A percentile compares a stretch with the other conserved stretches of the same genome.
Conservation (phyloP, 305 asterid species). For the Fraxinus sp. region DNA sequence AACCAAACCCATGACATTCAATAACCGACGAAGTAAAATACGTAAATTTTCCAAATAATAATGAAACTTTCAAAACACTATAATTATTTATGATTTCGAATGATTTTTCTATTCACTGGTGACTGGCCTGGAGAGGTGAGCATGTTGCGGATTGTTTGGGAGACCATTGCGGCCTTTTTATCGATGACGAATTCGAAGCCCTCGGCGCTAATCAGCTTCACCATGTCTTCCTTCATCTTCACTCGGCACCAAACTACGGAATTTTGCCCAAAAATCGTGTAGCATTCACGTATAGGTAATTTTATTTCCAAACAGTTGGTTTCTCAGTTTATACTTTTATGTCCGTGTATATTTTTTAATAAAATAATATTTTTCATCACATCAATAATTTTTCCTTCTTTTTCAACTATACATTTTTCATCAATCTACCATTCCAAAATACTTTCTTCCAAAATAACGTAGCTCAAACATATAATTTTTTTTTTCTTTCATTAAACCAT, state of each 20-base stretch:
- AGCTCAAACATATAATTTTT: too few relatives aligned
- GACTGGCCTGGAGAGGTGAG: slow-evolving; percentile 91
- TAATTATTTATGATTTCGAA: background rate
- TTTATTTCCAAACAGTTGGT: background rate
- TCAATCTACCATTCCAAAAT: too few relatives aligned
- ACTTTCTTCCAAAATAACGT: too few relatives aligned
- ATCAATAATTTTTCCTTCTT: too few relatives aligned
- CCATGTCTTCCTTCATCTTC: slow-evolving; percentile 73
- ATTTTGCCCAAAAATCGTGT: background rate
- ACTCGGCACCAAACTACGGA: background rate
- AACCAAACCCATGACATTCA: background rate
- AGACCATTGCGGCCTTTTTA: slow-evolving; percentile 94
- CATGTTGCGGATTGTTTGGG: slow-evolving; percentile 97
- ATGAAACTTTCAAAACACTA: background rate
- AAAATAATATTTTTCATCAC: too few relatives aligned
- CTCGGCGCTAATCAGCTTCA: slow-evolving; percentile 90
- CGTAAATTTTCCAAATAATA: background rate
- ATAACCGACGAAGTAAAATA: background rate
- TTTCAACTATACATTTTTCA: too few relatives aligned
- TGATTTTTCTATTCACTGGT: background rate
- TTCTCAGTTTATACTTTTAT: too few relatives aligned
- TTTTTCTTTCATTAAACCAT: too few relatives aligned
- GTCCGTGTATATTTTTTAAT: too few relatives aligned
- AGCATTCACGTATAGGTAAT: background rate
- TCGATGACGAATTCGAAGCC: slow-evolving; percentile 88